Base-by-base conservation (phyloP, 2,329 filamentous ascomycete genomes). In the Bertia moriformis region DNA sequence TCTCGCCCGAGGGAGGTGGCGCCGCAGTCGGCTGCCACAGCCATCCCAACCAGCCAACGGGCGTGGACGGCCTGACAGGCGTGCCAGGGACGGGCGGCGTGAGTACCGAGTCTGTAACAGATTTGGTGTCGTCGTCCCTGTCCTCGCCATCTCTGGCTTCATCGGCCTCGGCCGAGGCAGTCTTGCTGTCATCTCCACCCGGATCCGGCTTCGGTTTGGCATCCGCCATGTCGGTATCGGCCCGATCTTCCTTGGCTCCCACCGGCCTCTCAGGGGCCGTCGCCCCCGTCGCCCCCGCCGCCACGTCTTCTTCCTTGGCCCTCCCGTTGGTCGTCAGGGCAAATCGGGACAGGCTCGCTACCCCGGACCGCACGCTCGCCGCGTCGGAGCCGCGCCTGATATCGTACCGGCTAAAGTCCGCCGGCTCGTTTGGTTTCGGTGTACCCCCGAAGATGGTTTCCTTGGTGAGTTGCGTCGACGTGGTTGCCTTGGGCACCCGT, bases 381-480 rank as follows among this genome's bases (percentile, higher is more conserved):
- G 22, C n/a, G 22, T 27, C 22, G 7, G 22, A 27, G n/a, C 22
- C 22, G 7, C 22, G 4, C 15, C 24, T 18, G n/a, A 19, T 27
- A 4, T 24, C 19, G 20, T 66, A 74, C 33, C 67, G 65, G 40
- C 61, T 62, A 20, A 74, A 58, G 46, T 75, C 68, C 3, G 66
- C 56, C 1, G 59, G 47, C 5, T 58, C 58, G n/a, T 50, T 57
- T 1, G 68, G 57, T 41, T 62, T 65, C 37, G 66, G 54, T 2
- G 68, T 73, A 37, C 66, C 71, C 19, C 72, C 74, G 36, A 72
- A 55, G 19, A 79, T 78, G 12, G 68, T 73, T 51, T 80, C 74
- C 45, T 63, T 65, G 3, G 72, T 71, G 35, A 80, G 59, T 39
- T 73, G 70, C 4, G 69, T 77, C 5, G 73, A 78, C 19, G 74